Percentiles rank a stretch among this genome's conserved stretches.
Conservation (phyloP, 2,329 filamentous ascomycete species). For the Alternaria tenuissima region DNA sequence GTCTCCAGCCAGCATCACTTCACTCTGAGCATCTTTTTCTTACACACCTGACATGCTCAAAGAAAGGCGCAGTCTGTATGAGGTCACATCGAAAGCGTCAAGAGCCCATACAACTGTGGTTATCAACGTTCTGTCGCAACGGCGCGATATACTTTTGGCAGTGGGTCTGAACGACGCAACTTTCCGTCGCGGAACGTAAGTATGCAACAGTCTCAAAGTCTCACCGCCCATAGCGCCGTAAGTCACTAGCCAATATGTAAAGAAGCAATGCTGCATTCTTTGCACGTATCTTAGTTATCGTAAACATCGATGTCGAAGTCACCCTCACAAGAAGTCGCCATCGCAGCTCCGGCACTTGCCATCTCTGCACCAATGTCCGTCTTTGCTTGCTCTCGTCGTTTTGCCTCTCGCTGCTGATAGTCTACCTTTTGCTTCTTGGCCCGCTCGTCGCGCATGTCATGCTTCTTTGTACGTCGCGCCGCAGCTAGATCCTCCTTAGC, state of each 20-base stretch:
- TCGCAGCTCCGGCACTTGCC: background rate
- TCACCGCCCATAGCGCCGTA: background rate
- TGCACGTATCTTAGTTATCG: background rate
- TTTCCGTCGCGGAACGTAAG: background rate
- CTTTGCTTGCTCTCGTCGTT: background rate
- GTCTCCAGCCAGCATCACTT: background rate
- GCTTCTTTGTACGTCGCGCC: background rate
- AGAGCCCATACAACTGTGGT: background rate
- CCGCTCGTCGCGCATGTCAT: background rate
- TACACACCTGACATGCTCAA: background rate
- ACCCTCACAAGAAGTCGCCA: background rate
- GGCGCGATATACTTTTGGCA: background rate
- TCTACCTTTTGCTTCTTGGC: background rate
- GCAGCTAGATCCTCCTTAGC: background rate
- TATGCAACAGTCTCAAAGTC: background rate
- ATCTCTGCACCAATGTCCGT: background rate
- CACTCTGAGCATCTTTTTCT: background rate
- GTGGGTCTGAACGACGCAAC: background rate
- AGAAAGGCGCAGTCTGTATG: background rate
- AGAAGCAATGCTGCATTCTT: background rate
- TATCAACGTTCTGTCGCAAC: background rate
- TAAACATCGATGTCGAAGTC: conserved; percentile 4
- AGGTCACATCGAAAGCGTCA: background rate
- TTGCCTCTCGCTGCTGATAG: background rate
- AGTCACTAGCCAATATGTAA: background rate